These are phyloP conservation scores for Pleomassaria siparia DNA, from an alignment of 2,329 filamentous ascomycete species.

Conservation along the genomic window DNA sequence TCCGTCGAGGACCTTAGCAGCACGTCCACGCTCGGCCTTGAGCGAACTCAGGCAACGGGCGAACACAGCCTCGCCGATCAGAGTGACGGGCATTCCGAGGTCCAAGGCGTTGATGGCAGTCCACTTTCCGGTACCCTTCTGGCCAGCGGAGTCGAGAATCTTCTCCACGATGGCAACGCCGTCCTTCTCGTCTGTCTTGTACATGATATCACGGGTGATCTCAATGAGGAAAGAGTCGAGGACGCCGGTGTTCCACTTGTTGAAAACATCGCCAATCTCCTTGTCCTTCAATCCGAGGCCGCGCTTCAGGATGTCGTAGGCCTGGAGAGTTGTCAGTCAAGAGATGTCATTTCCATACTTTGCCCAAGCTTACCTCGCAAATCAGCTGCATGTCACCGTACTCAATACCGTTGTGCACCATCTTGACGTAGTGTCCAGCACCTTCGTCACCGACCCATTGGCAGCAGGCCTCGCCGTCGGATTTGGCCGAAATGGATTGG, in stretches of 20 bases:
- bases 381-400: constrained; percentile 99
- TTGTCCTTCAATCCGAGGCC: constrained; percentile 85
- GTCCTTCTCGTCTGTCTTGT: constrained; percentile 89
- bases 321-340: constrained; percentile 55
- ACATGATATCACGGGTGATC: constrained; percentile 98
- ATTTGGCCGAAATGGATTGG: constrained; percentile 97
- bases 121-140: constrained; percentile 99
- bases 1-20: constrained; percentile 75
- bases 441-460: constrained; percentile 99
- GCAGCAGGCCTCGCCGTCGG: constrained; percentile 94
- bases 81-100: constrained; percentile 95
- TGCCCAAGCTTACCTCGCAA: constrained; percentile 72
- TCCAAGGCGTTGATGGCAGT: constrained; percentile 98
- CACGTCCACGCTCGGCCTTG: constrained; percentile 88
- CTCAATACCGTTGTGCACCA: constrained; percentile 99
- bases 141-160: constrained; percentile 96
- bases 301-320: constrained; percentile 99
- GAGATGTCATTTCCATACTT: not conserved
- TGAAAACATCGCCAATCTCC: constrained; percentile 93
- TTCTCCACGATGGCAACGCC: constrained; percentile 92
- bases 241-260: constrained; percentile 98
- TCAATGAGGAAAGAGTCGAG: constrained; percentile 97
- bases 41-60: constrained; percentile 90
- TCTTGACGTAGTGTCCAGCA: constrained; percentile 99
- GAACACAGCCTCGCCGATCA: constrained; percentile 97